Percentiles rank a stretch among this genome's conserved stretches.
These are phyloP conservation scores for Carex scoparia DNA, from an alignment of 176 grass and related monocot genomes.

Conservation along the genomic window DNA sequence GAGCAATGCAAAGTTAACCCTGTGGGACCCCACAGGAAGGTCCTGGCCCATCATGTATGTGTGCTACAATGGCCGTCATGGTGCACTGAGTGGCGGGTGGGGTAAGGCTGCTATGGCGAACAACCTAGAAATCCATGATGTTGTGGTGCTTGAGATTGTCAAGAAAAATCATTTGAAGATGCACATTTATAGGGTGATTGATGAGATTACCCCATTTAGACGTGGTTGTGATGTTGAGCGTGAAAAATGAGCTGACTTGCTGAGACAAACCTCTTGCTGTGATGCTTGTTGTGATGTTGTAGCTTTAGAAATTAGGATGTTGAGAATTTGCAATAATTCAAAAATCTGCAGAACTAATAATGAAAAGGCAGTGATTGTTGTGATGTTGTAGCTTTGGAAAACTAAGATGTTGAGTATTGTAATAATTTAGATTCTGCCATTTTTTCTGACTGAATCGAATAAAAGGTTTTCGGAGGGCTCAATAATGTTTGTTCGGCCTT, in stretches of 20 bases:
- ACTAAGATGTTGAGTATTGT: neutral
- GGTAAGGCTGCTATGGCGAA: constrained; percentile 55
- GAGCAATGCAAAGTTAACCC: constrained; percentile 40
- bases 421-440: neutral
- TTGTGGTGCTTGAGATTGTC: constrained; percentile 75
- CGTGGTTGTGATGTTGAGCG: neutral
- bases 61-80: constrained; percentile 29
- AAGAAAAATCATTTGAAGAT: constrained; percentile 65
- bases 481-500: neutral
- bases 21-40: constrained; percentile 68
- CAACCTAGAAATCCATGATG: constrained; percentile 73
- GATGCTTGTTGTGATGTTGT: neutral
- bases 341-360: neutral
- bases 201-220: constrained; percentile 44
- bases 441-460: neutral
- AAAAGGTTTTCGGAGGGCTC: neutral
- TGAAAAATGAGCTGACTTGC: neutral
- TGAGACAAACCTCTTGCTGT: neutral
- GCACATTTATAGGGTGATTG: constrained; percentile 75
- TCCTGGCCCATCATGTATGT: constrained; percentile 63
- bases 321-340: neutral
- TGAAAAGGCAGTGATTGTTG: neutral
- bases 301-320: neutral
- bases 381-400: neutral
- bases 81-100: constrained; percentile 72